Evolutionary conservation across 129 eudicot species (phyloP), one percentile per base, ranked within the genome.

Genomic region (Apium graveolens): DNA sequence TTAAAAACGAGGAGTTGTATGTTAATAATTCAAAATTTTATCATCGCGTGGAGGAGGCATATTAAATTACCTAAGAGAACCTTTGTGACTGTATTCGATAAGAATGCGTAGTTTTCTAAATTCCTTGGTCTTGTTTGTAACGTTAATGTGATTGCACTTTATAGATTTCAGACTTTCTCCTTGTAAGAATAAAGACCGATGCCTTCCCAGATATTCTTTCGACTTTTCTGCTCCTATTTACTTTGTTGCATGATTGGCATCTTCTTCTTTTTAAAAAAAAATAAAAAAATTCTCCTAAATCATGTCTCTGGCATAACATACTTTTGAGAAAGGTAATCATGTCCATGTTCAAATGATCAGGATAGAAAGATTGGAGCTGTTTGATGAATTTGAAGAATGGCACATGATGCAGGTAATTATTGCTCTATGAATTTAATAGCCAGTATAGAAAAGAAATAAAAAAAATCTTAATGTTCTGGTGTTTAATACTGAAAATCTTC

Each of bases 371-470:
- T 81, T 95, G 90, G 98, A 95, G 80, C 82, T 95, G 91, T 95
- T 95, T 37, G 98, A 95, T 84, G 98, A 95, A 78, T 95, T 95
- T 87, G 98, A 95, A 85, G 98, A 95, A 86, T 95, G 98, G 98
- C 82, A 91, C 82, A 95, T 95, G 98, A 90, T 95, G 98, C 98
- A 95, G 97, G 98, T 88, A 95, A 91, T 70, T 38, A n/a, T 74
- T 48, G n/a, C 69, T 69, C 29, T 73, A 70, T 74, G 37, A 55
- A n/a, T 49, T 63, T 27, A 12, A 12, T 11, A 24, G 21, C 71
- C 21, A 65, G 39, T 65, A 31, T 31, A n/a, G 4, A 60, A n/a
- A n/a, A 11, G 4, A 60, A 6, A 31, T 14, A 8, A 31, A 29
- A 14, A 60, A 77, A 14, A 55, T 17, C 75, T 45, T 76, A 12